Base-by-base conservation (phyloP, 176 grass and related monocot genomes). In the Oryza punctata region DNA sequence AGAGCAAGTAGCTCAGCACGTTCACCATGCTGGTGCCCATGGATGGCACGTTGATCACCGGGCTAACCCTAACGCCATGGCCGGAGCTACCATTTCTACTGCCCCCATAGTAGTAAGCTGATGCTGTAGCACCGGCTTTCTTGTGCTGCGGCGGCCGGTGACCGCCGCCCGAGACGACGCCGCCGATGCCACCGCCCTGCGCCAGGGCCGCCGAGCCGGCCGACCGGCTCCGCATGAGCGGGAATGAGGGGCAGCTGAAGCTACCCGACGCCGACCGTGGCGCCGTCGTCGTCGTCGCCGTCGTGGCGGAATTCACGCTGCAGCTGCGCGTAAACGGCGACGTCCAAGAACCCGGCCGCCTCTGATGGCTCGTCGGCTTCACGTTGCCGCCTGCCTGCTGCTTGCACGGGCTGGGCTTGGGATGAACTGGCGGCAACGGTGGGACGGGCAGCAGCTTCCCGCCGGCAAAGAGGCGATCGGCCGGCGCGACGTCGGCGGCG, bases 401-500 rank as follows among this genome's bases (percentile, higher is more conserved):
- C 61, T 40, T 72, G 87, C 29, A 79, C 26, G 57, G 19, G n/a
- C 1, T 35, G 32, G 63, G 29, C 1, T 19, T 61, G n/a, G 47
- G 47, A 5, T 12, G 86, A 2, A 68, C 5, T 0, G 78, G 78
- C 1, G 86, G 90, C 4, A 88, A 4, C 0, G 78, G 90, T 18
- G 90, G 86, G 63, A 88, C 1, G 0, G 90, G 90, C 13, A 92
- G 86, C 63, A 92, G 90, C 82, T 75, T 85, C 2, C 90, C 90
- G 68, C 61, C 78, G 69, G 90, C 82, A 79, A 92, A 92, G 63
- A 92, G 86, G 29, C 82, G 73, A 75, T 71, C 90, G 10, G 90
- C 90, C 16, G 90, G 90, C 10, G 90, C 78, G 82, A 87, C 76
- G 57, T 91, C 89, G 27, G 9, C 80, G 0, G 59, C 72, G 0